Conservation (phyloP, 768 basidiomycete species). For the Terana coerulea region DNA sequence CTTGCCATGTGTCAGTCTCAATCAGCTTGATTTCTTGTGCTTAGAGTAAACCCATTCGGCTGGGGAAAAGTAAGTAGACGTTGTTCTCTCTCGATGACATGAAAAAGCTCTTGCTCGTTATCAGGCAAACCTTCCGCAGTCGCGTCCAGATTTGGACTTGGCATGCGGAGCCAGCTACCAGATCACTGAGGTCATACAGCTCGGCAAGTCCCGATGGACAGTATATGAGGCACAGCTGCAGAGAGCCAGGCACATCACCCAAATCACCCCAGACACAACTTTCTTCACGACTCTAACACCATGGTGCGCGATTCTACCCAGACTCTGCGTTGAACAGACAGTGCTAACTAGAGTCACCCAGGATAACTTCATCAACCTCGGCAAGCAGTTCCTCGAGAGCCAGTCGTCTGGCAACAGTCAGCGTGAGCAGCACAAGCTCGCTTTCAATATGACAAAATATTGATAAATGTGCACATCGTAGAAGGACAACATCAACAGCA, state of each 20-base stretch:
- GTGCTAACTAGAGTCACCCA: slow-evolving; percentile 21
- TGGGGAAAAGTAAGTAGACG: background rate
- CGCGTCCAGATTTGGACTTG: background rate
- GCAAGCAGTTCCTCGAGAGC: slow-evolving; percentile 59
- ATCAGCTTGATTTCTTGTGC: background rate
- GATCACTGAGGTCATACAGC: slow-evolving; percentile 2
- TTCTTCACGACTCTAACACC: background rate
- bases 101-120: background rate
- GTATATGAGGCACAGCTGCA: slow-evolving; percentile 2
- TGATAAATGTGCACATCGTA: too few species aligned
- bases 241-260: background rate
- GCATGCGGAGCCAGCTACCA: background rate
- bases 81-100: background rate
- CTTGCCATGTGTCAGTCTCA: too few species aligned
- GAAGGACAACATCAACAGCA: too few species aligned
- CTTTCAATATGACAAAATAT: background rate
- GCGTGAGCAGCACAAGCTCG: background rate
- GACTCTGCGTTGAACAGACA: background rate
- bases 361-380: slow-evolving; percentile 69
- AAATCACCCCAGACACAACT: background rate
- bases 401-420: slow-evolving; percentile 28
- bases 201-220: slow-evolving; percentile 7
- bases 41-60: background rate
- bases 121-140: background rate
- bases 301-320: slow-evolving; percentile 2